Base-by-base conservation (phyloP, 345 rosid genomes). In the Schrenkiella parvula region DNA sequence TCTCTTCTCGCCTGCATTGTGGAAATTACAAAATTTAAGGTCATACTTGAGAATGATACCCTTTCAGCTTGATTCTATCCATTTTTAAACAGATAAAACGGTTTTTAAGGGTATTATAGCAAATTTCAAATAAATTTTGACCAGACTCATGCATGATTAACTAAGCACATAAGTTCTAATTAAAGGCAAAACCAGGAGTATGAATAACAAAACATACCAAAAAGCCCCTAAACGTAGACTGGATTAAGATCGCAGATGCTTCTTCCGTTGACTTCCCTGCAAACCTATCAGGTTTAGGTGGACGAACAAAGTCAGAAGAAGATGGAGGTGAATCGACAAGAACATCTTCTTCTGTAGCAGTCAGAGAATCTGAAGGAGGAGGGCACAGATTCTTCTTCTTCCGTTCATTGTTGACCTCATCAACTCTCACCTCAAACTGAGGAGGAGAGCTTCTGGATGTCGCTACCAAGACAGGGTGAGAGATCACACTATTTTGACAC, bases 191-290 rank as follows among this genome's bases (percentile, higher is more conserved):
- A 41, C 15, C 1, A 0, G 50, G n/a, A 31, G 8, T 10, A 25
- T 1, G 25, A 10, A 25, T 34, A 59, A 21, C 1, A n/a, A 67
- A 51, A 32, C 79, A 47, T 79, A 87, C 99, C 92, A 84, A 63
- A 71, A 83, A 84, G 10, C 93, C 93, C 29, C 97, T 86, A 74
- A 95, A 88, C 13, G 93, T 84, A 23, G 88, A 80, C 77, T 95
- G 98, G 77, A 95, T 87, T 64, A 78, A 80, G 71, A 92, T 84
- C 46, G 92, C 85, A 18, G 98, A 84, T 3, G 59, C 89, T 79
- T 92, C 96, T 73, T 88, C 97, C 68, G 56, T 77, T 19, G 89
- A 80, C 79, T 82, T 85, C 18, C 96, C 96, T 47, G 73, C 66
- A 80, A 77, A 86, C 63, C 78, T 84, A 74, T 70, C 59, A 29